Evolutionary conservation across 2,329 filamentous ascomycete genomes (phyloP), one percentile per base, ranked within the genome.

Genomic region (Claviceps capensis): DNA sequence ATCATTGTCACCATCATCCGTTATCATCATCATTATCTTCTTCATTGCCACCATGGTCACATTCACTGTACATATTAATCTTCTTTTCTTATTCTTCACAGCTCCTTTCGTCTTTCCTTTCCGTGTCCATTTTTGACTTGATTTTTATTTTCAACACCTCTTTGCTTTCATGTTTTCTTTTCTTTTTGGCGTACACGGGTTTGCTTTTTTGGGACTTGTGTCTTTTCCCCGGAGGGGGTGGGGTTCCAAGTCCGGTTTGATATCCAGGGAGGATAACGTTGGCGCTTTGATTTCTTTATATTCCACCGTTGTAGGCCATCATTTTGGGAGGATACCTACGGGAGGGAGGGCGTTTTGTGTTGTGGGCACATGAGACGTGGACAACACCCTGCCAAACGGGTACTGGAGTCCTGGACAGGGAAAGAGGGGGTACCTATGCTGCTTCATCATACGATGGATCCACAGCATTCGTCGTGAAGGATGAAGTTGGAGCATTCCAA

Each of bases 231-330:
- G 14, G 45, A 52, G 22, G 37, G 38, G 41, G n/a, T 38, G 36
- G 26, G 30, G 30, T 34, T 22, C 36, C 50, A 36, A 17, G 47
- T 50, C 53, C 48, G 50, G 34, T 52, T 49, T 49, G 53, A 54
- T 54, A 54, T 54, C 42, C 50, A 42, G 42, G 30, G 37, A 26
- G 47, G 52, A 41, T 34, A 19, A 48, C 14, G 14, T 44, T 43
- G 38, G 44, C 44, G 30, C 19, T 50, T 40, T 49, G 17, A 9
- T 37, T 50, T 13, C 40, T 41, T n/a, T 17, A 19, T 19, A 41
- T 41, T 41, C 40, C 1, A 4, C 9, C 9, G 30, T 34, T 34
- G 9, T 34, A 34, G 30, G 30, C 30, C 30, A 34, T 34, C 30
- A 34, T 34, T 34, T 34, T 34, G 30, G 30, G 30, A 34, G 9